Base-by-base conservation (phyloP, 768 basidiomycete species). In the Termitomyces heimii region DNA sequence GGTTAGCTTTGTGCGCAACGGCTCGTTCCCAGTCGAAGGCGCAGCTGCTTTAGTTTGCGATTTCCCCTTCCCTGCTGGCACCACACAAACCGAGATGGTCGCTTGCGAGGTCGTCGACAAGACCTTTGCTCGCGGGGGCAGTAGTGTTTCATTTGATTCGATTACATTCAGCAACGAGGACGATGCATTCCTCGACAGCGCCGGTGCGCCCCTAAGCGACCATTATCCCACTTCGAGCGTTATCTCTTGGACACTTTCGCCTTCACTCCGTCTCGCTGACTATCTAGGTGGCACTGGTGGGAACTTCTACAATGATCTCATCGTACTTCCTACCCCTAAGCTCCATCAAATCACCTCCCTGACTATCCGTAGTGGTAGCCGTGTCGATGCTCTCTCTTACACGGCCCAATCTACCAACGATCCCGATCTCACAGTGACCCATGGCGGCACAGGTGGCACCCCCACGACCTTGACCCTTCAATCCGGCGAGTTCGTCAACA, bases 101-200 rank as follows among this genome's bases (percentile, higher is more conserved):
- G 67, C 69, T 14, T 75, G 74, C 54, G 73, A 75, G 58, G 68
- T 68, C n/a, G 71, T 75, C 22, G 74, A 75, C 63, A 75, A 74
- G 66, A 66, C 71, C n/a, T 66, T 74, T 54, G 59, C 64, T 32
- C 70, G 71, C 32, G 60, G 61, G 35, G 68, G 63, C 48, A 34
- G 59, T 0, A 57, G 63, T 14, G 58, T 70, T 18, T 52, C 66
- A 2, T 64, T 73, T 49, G 54, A 58, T 7, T 60, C 65, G 6
- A 61, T 61, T 1, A 66, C 68, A 4, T 73, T 67, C 60, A 64
- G 59, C 32, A 71, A 74, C 59, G 71, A 70, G 56, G 63, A 72
- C 59, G 56, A 62, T 53, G 65, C 65, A 14, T 74, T 75, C 63
- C 57, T 71, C 7, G 60, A 72, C 45, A 51, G 54, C 26, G 47